Evolutionary conservation across 305 asterid species (phyloP), one percentile per base, ranked within the genome.

Genomic region (Fraxinus platypoda): DNA sequence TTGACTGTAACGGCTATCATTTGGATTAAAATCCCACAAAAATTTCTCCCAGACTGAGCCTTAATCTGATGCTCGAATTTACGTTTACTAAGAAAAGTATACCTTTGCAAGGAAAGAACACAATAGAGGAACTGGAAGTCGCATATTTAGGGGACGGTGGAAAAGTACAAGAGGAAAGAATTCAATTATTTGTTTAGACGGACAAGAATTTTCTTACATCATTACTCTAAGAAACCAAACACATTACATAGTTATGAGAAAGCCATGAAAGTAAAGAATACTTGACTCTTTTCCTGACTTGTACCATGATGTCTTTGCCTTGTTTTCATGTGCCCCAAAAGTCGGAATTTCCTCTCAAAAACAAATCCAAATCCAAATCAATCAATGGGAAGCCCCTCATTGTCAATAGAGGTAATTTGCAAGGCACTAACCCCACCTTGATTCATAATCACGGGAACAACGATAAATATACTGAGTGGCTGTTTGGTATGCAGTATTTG

Each of bases 301-400:
- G 76, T 71, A 17, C 76, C 76, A 33, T 33, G 46, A 33, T 72
- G 9, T 70, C 75, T 70, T 70, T 70, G 75, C 37, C 76, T 72
- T n/a, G 1, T 33, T 37, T n/a, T 6, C 46, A 13, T 33, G 76
- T 72, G 46, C 75, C 43, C 15, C 46, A 72, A 33, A 33, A 31
- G 25, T 72, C 49, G 21, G 26, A 72, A 72, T 31, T 71, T 71
- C 46, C 17, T 71, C 76, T 8, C 43, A 35, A 9, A 31, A 30
- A 71, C 26, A 71, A 33, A 33, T 71, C 76, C 26, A 71, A 33
- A 33, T 71, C 76, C 46, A 30, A 31, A 71, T 71, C 76, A 33
- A 70, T 71, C 46, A 71, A 15, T 66, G 74, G 19, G 76, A 71
- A 68, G 9, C 13, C 38, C 19, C 74, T 68, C 23, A 4, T 68